Conservation (phyloP, 2,329 filamentous ascomycete species). For the Colletotrichum zoysiae region DNA sequence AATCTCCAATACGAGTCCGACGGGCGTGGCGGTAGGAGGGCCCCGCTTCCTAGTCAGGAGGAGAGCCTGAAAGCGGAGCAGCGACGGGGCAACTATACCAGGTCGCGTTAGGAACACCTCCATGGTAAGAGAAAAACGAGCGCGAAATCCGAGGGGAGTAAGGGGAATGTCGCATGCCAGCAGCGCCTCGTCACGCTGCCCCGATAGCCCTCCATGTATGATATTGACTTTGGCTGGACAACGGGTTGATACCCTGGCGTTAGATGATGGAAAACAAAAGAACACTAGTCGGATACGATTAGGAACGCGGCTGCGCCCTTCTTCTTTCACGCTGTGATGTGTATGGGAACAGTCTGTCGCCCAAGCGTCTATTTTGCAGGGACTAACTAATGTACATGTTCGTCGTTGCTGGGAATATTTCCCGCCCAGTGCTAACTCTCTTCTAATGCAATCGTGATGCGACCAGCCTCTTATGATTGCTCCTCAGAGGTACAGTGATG, state of each 20-base stretch:
- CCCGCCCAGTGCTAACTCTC: conserved; percentile 16
- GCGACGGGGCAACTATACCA: conserved; percentile 71
- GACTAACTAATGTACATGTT: conserved; percentile 40
- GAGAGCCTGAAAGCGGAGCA: conserved; percentile 86
- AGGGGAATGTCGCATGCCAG: not conserved
- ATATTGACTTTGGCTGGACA: conserved; percentile 12
- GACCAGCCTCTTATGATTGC: conserved; percentile 20
- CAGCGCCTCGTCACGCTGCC: not conserved
- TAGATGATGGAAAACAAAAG: conserved; percentile 18
- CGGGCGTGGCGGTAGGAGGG: conserved; percentile 63
- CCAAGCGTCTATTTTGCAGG: conserved; percentile 1
- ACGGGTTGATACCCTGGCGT: conserved; percentile 39
- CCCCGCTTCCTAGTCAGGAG: conserved; percentile 84
- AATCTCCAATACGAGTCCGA: conserved; percentile 48
- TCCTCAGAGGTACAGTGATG: conserved; percentile 15
- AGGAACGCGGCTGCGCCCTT: not conserved
- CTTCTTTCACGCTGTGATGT: not conserved
- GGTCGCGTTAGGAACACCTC: conserved; percentile 47
- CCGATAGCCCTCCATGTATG: conserved; percentile 4
- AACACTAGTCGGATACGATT: not conserved
- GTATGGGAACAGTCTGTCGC: conserved; percentile 3
- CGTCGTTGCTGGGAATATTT: conserved; percentile 30
- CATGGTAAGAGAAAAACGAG: not conserved
- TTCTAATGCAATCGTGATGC: conserved; percentile 20
- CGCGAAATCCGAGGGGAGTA: not conserved